Conservation (phyloP, 225 moss, liverwort and hornwort species). For the Sphagnum tenellum region DNA sequence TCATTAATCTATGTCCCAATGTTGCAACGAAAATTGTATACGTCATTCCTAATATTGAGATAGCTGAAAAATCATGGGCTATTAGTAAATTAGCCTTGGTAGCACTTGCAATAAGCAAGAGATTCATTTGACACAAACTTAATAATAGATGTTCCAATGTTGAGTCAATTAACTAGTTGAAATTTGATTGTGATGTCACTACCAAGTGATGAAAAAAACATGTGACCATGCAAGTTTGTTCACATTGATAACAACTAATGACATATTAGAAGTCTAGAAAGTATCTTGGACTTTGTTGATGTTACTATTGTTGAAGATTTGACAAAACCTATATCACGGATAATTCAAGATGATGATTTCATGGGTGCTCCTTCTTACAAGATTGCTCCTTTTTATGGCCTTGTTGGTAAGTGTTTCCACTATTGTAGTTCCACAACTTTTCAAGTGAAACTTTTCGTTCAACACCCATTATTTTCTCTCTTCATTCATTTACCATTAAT, state of each 20-base stretch:
- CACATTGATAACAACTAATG: constrained; percentile 81
- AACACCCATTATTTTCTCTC: too few relatives aligned
- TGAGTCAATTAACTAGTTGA: too few relatives aligned
- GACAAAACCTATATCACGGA: constrained; percentile 65
- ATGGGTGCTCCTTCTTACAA: constrained; percentile 71
- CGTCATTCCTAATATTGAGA: constrained; percentile 85
- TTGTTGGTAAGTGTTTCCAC: constrained; percentile 45
- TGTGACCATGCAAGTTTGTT: constrained; percentile 89
- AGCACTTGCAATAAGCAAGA: constrained; percentile 33
- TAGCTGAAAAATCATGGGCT: constrained; percentile 35
- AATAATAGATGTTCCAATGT: too few relatives aligned
- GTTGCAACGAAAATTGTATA: constrained; percentile 70
- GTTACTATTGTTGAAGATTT: constrained; percentile 67
- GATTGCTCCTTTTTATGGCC: constrained; percentile 59
- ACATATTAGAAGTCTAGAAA: constrained; percentile 96
- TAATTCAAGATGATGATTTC: constrained; percentile 37
- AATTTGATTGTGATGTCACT: neutral
- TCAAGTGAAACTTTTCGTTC: too few relatives aligned
- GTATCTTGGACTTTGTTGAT: constrained; percentile 44
- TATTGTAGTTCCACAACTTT: too few relatives aligned
- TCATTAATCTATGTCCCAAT: neutral
- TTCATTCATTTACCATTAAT: too few relatives aligned
- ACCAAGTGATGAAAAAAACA: constrained; percentile 92
- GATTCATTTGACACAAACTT: too few relatives aligned
- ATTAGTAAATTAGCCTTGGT: constrained; percentile 34